Evolutionary conservation across 2,329 filamentous ascomycete genomes (phyloP).

Genomic region (Grosmannia serpens): DNA sequence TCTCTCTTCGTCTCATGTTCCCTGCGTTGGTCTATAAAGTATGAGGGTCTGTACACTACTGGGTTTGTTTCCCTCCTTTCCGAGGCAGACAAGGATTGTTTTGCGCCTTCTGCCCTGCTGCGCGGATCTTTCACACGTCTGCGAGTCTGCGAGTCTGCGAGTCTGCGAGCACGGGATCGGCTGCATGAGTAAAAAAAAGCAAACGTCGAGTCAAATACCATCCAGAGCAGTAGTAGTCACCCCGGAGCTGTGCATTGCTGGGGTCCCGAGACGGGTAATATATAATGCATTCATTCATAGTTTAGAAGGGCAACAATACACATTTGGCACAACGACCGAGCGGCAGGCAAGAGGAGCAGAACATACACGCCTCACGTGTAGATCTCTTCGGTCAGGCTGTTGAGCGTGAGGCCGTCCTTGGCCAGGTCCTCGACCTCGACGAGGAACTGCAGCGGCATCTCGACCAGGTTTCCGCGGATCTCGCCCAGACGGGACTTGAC

Average conservation of each 20-base stretch:
- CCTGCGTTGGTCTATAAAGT: neutral
- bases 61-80: neutral
- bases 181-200: neutral
- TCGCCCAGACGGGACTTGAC: constrained; percentile 55
- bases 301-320: neutral
- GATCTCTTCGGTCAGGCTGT: constrained; percentile 59
- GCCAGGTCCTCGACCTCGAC: constrained; percentile 75
- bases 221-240: too few relatives aligned
- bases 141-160: neutral
- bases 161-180: neutral
- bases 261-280: neutral
- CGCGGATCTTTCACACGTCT: neutral
- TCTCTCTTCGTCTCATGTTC: neutral
- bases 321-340: neutral
- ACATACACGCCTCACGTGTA: constrained; percentile 42
- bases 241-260: neutral
- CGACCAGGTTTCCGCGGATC: constrained; percentile 61
- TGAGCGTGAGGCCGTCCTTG: constrained; percentile 63
- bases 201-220: neutral
- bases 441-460: constrained; percentile 87
- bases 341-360: neutral
- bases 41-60: neutral
- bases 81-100: neutral
- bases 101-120: neutral
- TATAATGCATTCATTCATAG: neutral